Conservation (phyloP, 2,329 filamentous ascomycete genomes). For the Botrytis aclada region DNA sequence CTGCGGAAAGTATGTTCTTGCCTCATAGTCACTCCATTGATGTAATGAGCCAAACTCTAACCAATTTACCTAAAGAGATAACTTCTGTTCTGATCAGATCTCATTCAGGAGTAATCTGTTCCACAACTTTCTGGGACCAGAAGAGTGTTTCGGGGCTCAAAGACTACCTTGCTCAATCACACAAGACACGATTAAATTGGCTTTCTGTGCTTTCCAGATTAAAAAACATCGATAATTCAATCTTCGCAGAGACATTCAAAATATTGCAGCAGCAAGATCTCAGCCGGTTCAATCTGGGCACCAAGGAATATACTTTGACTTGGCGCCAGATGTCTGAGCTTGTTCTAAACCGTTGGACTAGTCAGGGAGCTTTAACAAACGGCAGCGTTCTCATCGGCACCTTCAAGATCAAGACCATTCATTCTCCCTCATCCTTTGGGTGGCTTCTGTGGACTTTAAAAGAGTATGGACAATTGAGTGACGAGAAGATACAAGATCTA, state of each 20-base stretch:
- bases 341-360: conserved; percentile 30
- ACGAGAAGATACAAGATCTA: conserved; percentile 22
- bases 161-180: conserved; percentile 6
- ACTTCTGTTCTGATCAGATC: conserved; percentile 13
- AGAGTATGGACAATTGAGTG: conserved; percentile 15
- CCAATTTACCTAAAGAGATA: conserved; percentile 14
- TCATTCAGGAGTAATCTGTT: conserved; percentile 4
- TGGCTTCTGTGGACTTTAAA: conserved; percentile 3
- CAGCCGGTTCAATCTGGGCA: neutral
- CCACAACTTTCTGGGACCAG: neutral
- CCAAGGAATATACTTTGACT: conserved; percentile 3
- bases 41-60: conserved; percentile 24
- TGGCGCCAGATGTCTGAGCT: conserved; percentile 15
- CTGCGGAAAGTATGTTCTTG: conserved; percentile 11
- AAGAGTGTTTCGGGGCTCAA: neutral
- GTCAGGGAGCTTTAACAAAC: conserved; percentile 21
- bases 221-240: conserved; percentile 12
- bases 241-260: conserved; percentile 22
- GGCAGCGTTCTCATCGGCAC: conserved; percentile 18
- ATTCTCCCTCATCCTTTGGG: neutral
- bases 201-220: conserved; percentile 25
- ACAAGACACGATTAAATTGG: conserved; percentile 22
- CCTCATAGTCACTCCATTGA: conserved; percentile 18
- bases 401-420: neutral
- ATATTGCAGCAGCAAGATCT: neutral